Conservation (phyloP, 2,329 filamentous ascomycete species). For the Fusarium udum region DNA sequence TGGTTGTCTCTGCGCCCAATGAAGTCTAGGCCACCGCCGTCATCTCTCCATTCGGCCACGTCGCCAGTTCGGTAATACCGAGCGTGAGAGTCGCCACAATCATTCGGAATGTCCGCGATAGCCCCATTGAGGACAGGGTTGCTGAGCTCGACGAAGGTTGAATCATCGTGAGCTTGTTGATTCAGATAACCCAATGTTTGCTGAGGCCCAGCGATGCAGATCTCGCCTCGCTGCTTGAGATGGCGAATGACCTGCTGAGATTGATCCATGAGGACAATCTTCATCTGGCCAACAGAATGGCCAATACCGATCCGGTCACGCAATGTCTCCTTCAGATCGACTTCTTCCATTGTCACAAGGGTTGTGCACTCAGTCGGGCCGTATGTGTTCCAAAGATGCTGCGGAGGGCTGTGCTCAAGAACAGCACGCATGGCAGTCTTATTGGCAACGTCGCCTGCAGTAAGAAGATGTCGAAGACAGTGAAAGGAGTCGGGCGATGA, state of each 20-base stretch:
- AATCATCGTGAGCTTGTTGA: neutral
- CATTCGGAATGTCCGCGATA: neutral
- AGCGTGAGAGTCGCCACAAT: neutral
- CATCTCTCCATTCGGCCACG: neutral
- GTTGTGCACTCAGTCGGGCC: slow-evolving; percentile 1
- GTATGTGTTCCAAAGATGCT: slow-evolving; percentile 4
- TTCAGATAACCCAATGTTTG: neutral
- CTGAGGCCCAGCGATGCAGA: neutral
- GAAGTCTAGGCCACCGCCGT: neutral
- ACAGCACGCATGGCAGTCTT: neutral
- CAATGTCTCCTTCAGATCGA: neutral
- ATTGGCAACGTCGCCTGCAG: neutral
- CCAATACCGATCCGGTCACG: neutral
- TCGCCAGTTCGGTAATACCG: neutral
- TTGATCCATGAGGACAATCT: neutral
- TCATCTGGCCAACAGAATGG: neutral
- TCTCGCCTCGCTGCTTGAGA: neutral
- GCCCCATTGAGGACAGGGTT: accelerated
- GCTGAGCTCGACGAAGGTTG: accelerated
- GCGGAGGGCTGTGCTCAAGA: neutral
- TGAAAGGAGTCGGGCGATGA: neutral
- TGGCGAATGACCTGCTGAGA: neutral
- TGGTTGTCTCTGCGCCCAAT: neutral
- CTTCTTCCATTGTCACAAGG: neutral
- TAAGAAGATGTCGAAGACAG: neutral